Evolutionary conservation across 192 early-diverging fungal genomes (phyloP).

Genomic region (Pilobolus umbonatus): DNA sequence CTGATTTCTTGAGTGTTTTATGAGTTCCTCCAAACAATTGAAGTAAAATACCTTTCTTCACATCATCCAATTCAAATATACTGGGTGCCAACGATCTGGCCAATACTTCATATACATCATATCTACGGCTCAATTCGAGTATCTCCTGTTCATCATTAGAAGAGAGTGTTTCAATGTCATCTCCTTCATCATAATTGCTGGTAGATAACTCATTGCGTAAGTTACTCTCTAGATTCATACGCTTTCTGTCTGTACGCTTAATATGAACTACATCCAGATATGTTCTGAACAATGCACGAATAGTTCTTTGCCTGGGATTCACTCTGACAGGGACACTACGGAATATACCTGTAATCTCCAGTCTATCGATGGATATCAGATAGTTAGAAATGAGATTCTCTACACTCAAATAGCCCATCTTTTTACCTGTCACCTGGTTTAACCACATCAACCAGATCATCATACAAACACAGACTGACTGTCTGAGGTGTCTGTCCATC

Average conservation of each 20-base stretch:
- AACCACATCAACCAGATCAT: constrained; percentile 89
- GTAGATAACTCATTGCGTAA: constrained; percentile 6
- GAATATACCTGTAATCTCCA: constrained; percentile 95
- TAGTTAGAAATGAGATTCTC: too few species aligned
- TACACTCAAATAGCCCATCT: constrained; percentile 50
- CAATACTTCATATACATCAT: constrained; percentile 77
- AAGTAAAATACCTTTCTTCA: constrained; percentile 94
- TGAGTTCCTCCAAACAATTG: constrained; percentile 95
- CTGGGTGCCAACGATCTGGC: constrained; percentile 83
- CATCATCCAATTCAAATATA: constrained; percentile 93
- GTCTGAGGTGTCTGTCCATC: constrained; percentile 99
- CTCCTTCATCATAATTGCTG: constrained; percentile 38
- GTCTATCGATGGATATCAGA: too few species aligned
- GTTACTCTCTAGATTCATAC: constrained; percentile 51
- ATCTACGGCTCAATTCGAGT: constrained; percentile 51
- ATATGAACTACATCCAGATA: constrained; percentile 96
- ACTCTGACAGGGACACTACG: constrained; percentile 87
- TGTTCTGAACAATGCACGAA: constrained; percentile 91
- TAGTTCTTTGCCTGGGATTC: constrained; percentile 81
- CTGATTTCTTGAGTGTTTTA: constrained; percentile 70
- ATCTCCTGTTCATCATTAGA: constrained; percentile 58
- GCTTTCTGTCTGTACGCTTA: constrained; percentile 70
- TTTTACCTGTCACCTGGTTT: constrained; percentile 97
- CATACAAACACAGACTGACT: constrained; percentile 84
- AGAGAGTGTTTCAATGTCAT: constrained; percentile 42